phyloP scores from a whole-genome alignment of 257 asterid species.

The Marsdenia floribunda region DNA sequence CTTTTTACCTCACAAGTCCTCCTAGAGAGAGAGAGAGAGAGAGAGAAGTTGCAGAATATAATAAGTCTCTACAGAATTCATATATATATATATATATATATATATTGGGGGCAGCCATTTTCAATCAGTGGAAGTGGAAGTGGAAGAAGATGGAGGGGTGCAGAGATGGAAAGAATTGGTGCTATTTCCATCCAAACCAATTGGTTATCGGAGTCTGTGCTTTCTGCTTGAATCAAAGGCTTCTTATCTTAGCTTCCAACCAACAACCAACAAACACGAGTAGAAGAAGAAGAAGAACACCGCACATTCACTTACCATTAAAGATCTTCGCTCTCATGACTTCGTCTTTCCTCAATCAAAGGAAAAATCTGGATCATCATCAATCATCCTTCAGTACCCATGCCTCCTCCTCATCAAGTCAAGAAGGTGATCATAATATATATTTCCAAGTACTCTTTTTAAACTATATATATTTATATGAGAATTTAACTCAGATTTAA shows the following conservation, averaged over 20 bases:
- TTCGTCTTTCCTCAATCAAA: constrained; percentile 40
- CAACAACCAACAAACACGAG: constrained; percentile 12
- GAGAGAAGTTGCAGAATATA: too few species aligned
- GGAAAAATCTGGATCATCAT: constrained; percentile 24
- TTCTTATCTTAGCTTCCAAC: constrained; percentile 48
- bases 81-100: background rate
- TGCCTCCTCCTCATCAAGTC: constrained; percentile 29
- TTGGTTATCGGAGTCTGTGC: constrained; percentile 67
- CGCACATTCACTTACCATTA: constrained; percentile 23
- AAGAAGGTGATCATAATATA: constrained; percentile 42
- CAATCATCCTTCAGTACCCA: too few species aligned
- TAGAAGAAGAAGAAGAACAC: background rate
- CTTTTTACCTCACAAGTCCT: too few species aligned
- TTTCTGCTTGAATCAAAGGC: constrained; percentile 69
- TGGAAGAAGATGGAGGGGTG: constrained; percentile 18
- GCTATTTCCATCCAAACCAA: constrained; percentile 60
- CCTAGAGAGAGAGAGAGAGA: too few species aligned
- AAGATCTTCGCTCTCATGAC: constrained; percentile 54
- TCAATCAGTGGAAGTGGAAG: background rate
- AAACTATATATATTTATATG: too few species aligned
- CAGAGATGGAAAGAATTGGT: constrained; percentile 30
- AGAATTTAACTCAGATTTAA: too few species aligned
- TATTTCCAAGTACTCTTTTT: too few species aligned
- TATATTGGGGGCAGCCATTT: too few species aligned
- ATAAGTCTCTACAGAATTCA: too few species aligned